Evolutionary conservation across 805 yeast genomes (phyloP).

Genomic region (Maudiozyma saulgeensis): DNA sequence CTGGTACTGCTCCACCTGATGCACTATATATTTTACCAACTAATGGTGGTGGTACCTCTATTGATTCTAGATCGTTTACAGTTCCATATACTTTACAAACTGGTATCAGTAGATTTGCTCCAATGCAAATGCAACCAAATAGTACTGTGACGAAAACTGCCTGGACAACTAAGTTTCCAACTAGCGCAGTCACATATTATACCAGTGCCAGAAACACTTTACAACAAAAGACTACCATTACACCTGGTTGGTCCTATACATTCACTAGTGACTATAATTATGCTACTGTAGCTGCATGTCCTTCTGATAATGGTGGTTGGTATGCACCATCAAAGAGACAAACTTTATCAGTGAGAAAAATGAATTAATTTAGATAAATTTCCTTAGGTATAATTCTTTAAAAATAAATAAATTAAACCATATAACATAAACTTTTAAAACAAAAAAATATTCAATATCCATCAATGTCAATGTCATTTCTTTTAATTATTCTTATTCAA

Average conservation of each 20-base stretch:
- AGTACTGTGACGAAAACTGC: slow-evolving; percentile 53
- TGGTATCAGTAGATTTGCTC: slow-evolving; percentile 73
- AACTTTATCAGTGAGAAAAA: slow-evolving; percentile 23
- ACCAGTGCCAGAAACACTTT: slow-evolving; percentile 31
- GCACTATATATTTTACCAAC: slow-evolving; percentile 27
- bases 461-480: no score
- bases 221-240: slow-evolving; percentile 51
- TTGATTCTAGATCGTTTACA: slow-evolving; percentile 44
- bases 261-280: slow-evolving; percentile 53
- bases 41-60: slow-evolving; percentile 32
- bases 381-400: neutral
- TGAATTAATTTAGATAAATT: slow-evolving; percentile 6
- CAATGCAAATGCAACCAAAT: slow-evolving; percentile 89
- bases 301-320: slow-evolving; percentile 50
- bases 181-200: slow-evolving; percentile 59
- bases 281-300: slow-evolving; percentile 64
- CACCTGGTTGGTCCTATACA: slow-evolving; percentile 79
- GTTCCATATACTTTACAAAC: slow-evolving; percentile 72
- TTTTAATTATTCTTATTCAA: no score
- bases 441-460: neutral
- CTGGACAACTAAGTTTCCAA: slow-evolving; percentile 57
- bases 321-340: slow-evolving; percentile 53
- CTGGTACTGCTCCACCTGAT: slow-evolving; percentile 36
- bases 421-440: neutral
- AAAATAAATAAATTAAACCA: neutral